Percentiles rank a stretch among this genome's conserved stretches.
These are phyloP conservation scores for Penicillium herquei DNA, from an alignment of 495 filamentous ascomycete genomes.

Conservation along the genomic window DNA sequence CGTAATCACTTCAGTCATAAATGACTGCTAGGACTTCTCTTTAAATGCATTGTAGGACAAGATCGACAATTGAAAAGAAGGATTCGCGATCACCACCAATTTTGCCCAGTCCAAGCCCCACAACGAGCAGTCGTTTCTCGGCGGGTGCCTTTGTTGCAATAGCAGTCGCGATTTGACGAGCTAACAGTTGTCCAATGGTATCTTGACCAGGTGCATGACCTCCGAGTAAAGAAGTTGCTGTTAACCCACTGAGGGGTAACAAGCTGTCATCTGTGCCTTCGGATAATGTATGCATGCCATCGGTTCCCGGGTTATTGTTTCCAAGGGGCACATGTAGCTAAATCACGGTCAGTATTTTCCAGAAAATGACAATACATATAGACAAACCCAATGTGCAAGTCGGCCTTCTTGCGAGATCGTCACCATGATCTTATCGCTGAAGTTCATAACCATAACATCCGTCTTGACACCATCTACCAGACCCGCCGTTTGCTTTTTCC, in stretches of 20 bases:
- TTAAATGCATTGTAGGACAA: conserved; percentile 68
- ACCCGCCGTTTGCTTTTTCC: conserved; percentile 63
- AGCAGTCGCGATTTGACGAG: conserved; percentile 81
- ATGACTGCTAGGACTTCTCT: not conserved
- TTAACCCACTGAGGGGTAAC: conserved; percentile 76
- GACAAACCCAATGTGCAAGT: conserved; percentile 84
- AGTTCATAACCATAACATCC: conserved; percentile 65
- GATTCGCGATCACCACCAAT: conserved; percentile 62
- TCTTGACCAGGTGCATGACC: conserved; percentile 76
- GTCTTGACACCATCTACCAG: conserved; percentile 66
- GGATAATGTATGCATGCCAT: conserved; percentile 42
- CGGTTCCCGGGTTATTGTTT: conserved; percentile 58
- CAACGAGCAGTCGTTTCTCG: conserved; percentile 75
- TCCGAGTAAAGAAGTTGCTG: conserved; percentile 86
- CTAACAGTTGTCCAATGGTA: conserved; percentile 80
- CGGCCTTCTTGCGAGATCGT: conserved; percentile 84
- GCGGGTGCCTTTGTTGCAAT: conserved; percentile 68
- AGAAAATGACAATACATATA: not conserved
- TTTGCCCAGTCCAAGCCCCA: conserved; percentile 76
- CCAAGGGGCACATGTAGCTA: conserved; percentile 88
- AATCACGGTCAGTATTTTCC: not conserved
- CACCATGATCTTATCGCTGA: conserved; percentile 90
- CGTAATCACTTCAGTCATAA: not conserved
- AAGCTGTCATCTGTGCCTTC: conserved; percentile 56
- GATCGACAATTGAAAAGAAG: conserved; percentile 80